Evolutionary conservation across 139 green algal species (phyloP), one percentile per base, ranked within the genome.

Genomic region (Haematococcus sp.): DNA sequence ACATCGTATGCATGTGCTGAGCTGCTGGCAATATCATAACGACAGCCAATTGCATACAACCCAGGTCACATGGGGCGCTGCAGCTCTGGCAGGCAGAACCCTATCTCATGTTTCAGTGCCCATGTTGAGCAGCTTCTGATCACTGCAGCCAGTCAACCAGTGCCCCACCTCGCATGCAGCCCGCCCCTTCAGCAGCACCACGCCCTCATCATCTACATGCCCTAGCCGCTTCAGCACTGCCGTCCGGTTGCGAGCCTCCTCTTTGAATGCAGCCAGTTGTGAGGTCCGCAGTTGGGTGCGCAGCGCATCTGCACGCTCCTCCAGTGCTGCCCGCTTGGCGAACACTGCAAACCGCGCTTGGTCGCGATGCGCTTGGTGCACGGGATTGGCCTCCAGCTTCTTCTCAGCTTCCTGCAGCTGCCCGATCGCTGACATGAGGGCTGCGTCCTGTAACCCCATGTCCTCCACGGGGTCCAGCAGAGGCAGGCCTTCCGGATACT

Each of bases 181-280:
- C 16, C 83, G 71, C 19, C 91, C 91, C 74, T 94, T 88, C 17
- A 85, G 71, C 51, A 75, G 70, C 58, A 88, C 82, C 19, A 83
- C 76, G 40, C 78, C 80, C 93, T 98, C 87, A 0, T 69, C 83
- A 16, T 89, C 79, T 11, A 98, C 79, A 73, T 97, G 88, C 1
- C 92, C 91, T 65, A 99, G 88, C 75, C 85, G 83, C 28, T 84
- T 83, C 65, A 99, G 86, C 69, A 98, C 93, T 2, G 60, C 70
- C 44, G 64, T 79, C 44, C 90, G 81, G 35, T 83, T 73, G 60
- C 76, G 82, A 43, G 74, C 78, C 77, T 97, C 90, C 61, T 89
- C 78, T 34, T 60, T 68, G 64, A 83, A 88, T 4, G 28, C 2
- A 3, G 32, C 51, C 54, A 88, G 70, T 54, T 85, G 73, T 5